A percentile compares a stretch with the other conserved stretches of the same genome.
Evolutionary conservation across 176 grass and related monocot species (phyloP).

Genomic region (Themeda triandra): DNA sequence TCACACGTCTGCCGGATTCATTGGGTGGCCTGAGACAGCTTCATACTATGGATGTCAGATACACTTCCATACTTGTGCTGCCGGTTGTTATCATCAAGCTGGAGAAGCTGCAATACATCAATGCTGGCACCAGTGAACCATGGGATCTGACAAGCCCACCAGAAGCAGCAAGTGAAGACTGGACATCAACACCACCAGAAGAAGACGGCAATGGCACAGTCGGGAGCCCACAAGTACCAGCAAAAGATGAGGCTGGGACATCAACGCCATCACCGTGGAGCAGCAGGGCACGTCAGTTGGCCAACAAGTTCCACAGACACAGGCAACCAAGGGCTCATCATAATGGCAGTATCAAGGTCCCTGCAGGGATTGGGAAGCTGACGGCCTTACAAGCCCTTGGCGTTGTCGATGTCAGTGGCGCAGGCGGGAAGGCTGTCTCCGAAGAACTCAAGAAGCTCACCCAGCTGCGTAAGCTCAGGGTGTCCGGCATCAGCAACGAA

Average conservation of each 20-base stretch:
- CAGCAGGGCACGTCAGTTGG: not conserved
- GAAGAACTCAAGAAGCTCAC: conserved; percentile 15
- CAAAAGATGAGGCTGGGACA: not conserved
- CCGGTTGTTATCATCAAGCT: not conserved
- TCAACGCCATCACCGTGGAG: not conserved
- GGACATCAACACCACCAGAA: too few relatives aligned
- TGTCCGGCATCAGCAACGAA: not conserved
- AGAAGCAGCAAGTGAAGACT: too few relatives aligned
- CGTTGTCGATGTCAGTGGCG: not conserved
- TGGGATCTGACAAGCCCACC: not conserved
- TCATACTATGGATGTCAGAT: conserved; percentile 3
- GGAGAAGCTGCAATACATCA: not conserved
- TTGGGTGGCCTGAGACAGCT: not conserved
- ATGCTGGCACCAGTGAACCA: not conserved
- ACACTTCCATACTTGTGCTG: not conserved
- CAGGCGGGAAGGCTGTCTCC: not conserved
- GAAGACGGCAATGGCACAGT: too few relatives aligned
- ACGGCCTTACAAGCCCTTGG: not conserved
- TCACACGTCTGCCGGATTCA: not conserved
- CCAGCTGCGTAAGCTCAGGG: not conserved
- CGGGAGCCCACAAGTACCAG: too few relatives aligned
- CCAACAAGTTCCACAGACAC: not conserved
- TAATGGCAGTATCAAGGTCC: not conserved
- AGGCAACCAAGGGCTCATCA: too few relatives aligned
- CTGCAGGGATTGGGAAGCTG: not conserved